Percentiles rank a stretch among this genome's conserved stretches.
These are phyloP conservation scores for Spiromastix sp. DNA, from an alignment of 2,329 filamentous ascomycete genomes.

Conservation along the genomic window DNA sequence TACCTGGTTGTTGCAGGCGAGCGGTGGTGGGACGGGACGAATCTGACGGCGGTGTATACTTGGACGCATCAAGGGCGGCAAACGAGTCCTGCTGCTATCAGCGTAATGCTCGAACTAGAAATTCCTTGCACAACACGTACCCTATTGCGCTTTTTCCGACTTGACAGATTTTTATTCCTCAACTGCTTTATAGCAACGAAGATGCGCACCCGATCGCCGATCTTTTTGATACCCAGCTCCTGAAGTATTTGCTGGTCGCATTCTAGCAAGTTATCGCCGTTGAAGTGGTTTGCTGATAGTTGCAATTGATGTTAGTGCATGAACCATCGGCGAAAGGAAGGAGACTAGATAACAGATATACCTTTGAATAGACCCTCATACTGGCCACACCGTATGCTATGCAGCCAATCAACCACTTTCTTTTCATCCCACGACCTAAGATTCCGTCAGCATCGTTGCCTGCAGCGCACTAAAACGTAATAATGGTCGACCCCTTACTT, in stretches of 20 bases:
- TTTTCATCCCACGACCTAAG: slow-evolving; percentile 75
- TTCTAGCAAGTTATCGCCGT: slow-evolving; percentile 90
- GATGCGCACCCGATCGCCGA: slow-evolving; percentile 88
- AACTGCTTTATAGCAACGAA: slow-evolving; percentile 78
- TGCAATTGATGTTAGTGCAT: slow-evolving; percentile 3
- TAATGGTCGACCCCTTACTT: no score
- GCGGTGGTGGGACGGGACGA: slow-evolving; percentile 54
- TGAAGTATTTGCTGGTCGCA: slow-evolving; percentile 94
- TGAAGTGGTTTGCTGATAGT: slow-evolving; percentile 72
- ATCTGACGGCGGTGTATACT: slow-evolving; percentile 50
- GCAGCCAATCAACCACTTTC: slow-evolving; percentile 80
- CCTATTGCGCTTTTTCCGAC: slow-evolving; percentile 74
- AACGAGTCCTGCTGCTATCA: slow-evolving; percentile 61
- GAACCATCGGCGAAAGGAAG: neutral
- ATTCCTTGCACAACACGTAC: slow-evolving; percentile 40
- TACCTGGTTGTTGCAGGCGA: slow-evolving; percentile 39
- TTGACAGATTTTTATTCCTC: slow-evolving; percentile 63
- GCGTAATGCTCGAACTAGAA: neutral
- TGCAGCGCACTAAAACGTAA: no score
- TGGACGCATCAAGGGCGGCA: slow-evolving; percentile 60
- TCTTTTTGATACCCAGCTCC: slow-evolving; percentile 97
- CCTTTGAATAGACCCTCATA: slow-evolving; percentile 82
- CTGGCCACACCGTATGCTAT: slow-evolving; percentile 83
- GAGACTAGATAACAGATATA: no score
- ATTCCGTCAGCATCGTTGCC: no score